Percentiles rank a stretch among this genome's conserved stretches.
Conservation (phyloP, 2,329 filamentous ascomycete genomes). For the Xylariaceae sp. region DNA sequence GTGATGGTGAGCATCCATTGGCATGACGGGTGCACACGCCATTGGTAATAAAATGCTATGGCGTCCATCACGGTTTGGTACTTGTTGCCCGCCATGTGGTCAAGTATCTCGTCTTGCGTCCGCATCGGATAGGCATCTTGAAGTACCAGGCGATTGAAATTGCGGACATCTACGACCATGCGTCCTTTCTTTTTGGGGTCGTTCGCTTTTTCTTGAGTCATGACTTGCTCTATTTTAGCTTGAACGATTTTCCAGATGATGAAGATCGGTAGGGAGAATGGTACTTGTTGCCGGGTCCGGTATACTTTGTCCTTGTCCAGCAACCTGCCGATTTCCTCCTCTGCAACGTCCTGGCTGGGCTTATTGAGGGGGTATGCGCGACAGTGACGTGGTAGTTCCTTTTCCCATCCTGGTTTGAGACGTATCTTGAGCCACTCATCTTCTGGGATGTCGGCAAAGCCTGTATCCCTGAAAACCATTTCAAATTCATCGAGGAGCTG, state of each 20-base stretch:
- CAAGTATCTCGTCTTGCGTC: neutral
- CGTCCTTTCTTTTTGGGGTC: neutral
- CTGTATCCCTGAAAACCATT: neutral
- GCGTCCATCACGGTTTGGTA: neutral
- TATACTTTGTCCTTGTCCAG: neutral
- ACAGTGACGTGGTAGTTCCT: neutral
- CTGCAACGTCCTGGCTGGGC: neutral
- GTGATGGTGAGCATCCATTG: neutral
- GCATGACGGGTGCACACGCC: too few species aligned
- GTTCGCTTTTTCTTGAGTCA: too few species aligned
- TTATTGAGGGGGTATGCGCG: neutral
- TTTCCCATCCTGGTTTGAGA: neutral
- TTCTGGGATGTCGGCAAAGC: neutral
- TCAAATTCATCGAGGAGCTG: neutral
- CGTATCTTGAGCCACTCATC: neutral
- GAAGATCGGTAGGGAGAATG: constrained; percentile 4
- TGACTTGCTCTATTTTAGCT: neutral
- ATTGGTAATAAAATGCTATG: neutral
- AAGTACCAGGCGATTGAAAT: neutral
- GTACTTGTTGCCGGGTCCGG: neutral
- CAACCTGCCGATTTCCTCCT: neutral
- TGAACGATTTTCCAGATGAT: neutral
- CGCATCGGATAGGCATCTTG: neutral
- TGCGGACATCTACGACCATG: neutral
- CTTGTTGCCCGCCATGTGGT: neutral